A percentile compares a stretch with the other conserved stretches of the same genome.
phyloP scores from a whole-genome alignment of 345 rosid species.

The Dovyalis caffra region DNA sequence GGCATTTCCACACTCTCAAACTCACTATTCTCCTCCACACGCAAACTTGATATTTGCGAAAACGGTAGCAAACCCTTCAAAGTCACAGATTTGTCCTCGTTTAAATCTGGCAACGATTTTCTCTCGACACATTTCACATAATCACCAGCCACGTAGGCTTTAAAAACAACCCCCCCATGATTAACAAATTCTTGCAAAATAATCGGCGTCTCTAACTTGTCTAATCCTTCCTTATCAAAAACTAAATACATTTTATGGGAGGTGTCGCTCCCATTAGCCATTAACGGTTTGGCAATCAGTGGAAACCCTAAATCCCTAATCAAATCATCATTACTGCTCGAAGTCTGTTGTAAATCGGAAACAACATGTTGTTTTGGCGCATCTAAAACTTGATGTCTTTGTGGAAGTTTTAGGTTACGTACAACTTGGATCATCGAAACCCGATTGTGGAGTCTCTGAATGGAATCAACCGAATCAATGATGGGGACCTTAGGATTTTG shows the following conservation, averaged over 20 bases:
- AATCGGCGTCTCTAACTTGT: constrained; percentile 36
- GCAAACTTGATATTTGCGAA: constrained; percentile 56
- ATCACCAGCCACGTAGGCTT: no score
- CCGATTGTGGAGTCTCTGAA: no score
- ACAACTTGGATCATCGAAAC: constrained; percentile 65
- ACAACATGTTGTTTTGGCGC: constrained; percentile 44
- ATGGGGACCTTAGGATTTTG: constrained; percentile 45
- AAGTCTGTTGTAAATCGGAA: no score
- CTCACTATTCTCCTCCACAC: constrained; percentile 26
- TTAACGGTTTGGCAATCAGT: no score
- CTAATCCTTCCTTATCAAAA: constrained; percentile 50
- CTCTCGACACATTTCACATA: no score
- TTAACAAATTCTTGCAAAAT: no score
- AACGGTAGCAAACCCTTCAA: no score
- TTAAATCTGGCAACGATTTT: no score
- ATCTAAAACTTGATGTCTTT: constrained; percentile 23
- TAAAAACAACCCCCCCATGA: no score
- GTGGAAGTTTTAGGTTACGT: constrained; percentile 25
- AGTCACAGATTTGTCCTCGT: no score
- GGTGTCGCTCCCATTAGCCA: constrained; percentile 48
- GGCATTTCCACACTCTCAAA: constrained; percentile 53
- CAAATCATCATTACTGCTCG: constrained; percentile 6
- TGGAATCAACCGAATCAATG: constrained; percentile 43
- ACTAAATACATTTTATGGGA: constrained; percentile 54
- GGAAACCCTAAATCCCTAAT: no score